Evolutionary conservation across 306 rosid genomes (phyloP).

Genomic region (Canavalia ensiformis): DNA sequence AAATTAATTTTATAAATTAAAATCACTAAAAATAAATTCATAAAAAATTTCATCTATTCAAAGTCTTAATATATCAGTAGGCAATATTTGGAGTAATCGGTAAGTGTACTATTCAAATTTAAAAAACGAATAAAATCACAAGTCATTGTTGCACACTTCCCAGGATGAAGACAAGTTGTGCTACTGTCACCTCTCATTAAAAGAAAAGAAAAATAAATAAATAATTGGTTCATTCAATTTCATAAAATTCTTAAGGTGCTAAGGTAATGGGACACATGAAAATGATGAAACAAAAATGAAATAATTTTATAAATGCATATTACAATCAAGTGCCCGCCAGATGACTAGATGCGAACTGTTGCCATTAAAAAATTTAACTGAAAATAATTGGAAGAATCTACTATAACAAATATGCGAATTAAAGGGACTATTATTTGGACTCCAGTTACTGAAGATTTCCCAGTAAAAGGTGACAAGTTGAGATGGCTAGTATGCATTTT

Average conservation of each 20-base stretch:
- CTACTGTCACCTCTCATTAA: neutral
- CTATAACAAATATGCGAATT: neutral
- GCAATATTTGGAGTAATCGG: neutral
- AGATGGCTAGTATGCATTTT: neutral
- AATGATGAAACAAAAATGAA: neutral
- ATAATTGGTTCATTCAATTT: neutral
- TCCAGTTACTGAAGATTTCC: neutral
- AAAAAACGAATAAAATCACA: neutral
- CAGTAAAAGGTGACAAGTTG: slow-evolving; percentile 23
- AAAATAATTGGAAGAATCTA: slow-evolving; percentile 7
- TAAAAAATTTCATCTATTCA: too few relatives aligned
- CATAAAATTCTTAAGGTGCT: neutral
- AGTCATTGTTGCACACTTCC: neutral
- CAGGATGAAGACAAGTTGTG: neutral
- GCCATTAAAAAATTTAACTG: neutral
- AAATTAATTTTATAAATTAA: neutral
- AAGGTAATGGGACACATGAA: neutral
- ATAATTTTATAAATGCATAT: neutral
- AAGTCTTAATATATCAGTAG: too few relatives aligned
- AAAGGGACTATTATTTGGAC: neutral
- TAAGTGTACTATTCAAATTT: neutral
- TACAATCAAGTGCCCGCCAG: neutral
- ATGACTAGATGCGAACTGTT: neutral
- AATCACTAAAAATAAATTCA: neutral
- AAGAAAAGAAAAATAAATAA: neutral